Evolutionary conservation across 352 stramenopile genomes (phyloP).

Genomic region (Phytophthora crassamura): DNA sequence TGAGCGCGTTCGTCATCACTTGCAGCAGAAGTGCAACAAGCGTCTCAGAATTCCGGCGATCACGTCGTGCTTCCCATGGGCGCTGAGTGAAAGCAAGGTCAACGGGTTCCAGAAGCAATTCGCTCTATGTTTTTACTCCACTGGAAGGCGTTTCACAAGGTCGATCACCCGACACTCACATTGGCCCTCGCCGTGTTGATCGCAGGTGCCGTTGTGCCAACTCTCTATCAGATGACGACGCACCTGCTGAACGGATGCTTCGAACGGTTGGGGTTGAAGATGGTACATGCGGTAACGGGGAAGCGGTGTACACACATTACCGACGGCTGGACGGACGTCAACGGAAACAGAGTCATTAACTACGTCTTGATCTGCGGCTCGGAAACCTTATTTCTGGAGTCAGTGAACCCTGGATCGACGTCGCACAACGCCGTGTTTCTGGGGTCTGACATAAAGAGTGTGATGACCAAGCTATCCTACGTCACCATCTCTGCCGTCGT

Average conservation of each 20-base stretch:
- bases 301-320: background rate
- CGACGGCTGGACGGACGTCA: constrained; percentile 10
- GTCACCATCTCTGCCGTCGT: background rate
- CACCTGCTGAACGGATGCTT: background rate
- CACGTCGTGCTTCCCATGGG: background rate
- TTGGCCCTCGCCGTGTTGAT: no score
- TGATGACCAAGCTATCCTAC: background rate
- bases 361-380: background rate
- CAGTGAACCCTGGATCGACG: background rate
- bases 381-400: constrained; percentile 1
- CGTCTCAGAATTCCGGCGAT: background rate
- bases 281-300: background rate
- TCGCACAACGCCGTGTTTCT: background rate
- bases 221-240: background rate
- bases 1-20: no score
- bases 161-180: no score
- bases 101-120: no score
- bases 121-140: no score
- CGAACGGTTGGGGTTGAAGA: background rate
- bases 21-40: background rate
- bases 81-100: no score
- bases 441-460: no score
- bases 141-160: no score
- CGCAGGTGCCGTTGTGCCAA: background rate
- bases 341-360: constrained; percentile 3